Conservation (phyloP, 140 eudicot genomes). For the Oenanthe javanica region DNA sequence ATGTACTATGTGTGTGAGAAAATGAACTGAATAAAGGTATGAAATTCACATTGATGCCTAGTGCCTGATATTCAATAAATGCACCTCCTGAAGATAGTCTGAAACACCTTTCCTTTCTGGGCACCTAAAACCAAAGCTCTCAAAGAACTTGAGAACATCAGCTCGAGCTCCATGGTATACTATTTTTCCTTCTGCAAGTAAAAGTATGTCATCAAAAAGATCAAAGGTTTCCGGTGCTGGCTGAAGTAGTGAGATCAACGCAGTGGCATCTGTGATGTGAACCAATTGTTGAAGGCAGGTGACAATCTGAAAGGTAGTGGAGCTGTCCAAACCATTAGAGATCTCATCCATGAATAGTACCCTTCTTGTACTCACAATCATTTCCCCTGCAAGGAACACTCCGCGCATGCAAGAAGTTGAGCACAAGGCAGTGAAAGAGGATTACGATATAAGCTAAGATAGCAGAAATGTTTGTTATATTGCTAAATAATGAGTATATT, state of each 20-base stretch:
- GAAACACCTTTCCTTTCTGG: slow-evolving; percentile 79
- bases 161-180: slow-evolving; percentile 43
- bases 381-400: slow-evolving; percentile 30
- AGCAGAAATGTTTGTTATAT: neutral
- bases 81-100: slow-evolving; percentile 80
- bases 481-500: too few species aligned
- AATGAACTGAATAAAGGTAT: neutral
- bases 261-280: slow-evolving; percentile 40
- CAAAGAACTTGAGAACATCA: slow-evolving; percentile 34
- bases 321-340: slow-evolving; percentile 55
- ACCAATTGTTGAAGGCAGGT: slow-evolving; percentile 41
- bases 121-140: slow-evolving; percentile 51
- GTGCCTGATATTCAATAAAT: slow-evolving; percentile 16
- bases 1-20: neutral
- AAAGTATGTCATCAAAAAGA: slow-evolving; percentile 47
- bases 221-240: slow-evolving; percentile 50
- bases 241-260: slow-evolving; percentile 46
- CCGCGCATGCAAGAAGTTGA: neutral
- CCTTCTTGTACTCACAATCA: slow-evolving; percentile 43
- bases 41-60: neutral
- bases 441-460: neutral
- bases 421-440: neutral
- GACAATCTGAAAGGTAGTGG: slow-evolving; percentile 48
- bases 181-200: slow-evolving; percentile 49
- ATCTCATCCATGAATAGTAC: slow-evolving; percentile 54